These are phyloP conservation scores for Quercus parvula DNA, from an alignment of 306 rosid genomes.

Conservation along the genomic window DNA sequence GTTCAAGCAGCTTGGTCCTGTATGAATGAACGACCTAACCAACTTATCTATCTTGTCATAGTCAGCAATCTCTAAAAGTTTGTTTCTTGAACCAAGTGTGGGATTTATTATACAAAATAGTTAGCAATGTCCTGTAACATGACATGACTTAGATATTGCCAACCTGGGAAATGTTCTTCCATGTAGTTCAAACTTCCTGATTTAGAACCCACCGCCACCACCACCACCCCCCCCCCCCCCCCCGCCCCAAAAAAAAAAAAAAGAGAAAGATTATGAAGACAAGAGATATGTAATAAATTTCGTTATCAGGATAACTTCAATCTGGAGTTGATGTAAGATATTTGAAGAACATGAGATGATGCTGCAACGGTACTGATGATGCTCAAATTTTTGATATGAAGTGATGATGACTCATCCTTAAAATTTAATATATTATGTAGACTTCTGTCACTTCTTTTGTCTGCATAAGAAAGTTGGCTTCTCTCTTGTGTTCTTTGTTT, in stretches of 20 bases:
- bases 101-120: not conserved
- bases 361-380: not conserved
- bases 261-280: not conserved
- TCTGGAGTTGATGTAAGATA: not conserved
- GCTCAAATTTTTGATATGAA: not conserved
- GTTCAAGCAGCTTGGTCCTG: not conserved
- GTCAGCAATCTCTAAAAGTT: not conserved
- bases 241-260: too few relatives aligned
- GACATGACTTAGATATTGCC: not conserved
- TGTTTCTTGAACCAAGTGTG: not conserved
- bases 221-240: too few relatives aligned
- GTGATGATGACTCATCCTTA: not conserved
- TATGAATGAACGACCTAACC: not conserved
- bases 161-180: not conserved
- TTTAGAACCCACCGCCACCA: not conserved
- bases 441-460: not conserved
- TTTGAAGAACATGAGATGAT: not conserved
- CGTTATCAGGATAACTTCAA: not conserved
- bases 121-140: not conserved
- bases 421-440: not conserved
- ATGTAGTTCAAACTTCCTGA: not conserved
- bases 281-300: not conserved
- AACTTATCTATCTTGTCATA: slow-evolving; percentile 1
- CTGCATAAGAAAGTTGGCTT: not conserved
- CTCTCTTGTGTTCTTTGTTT: not conserved